Conservation (phyloP, 495 filamentous ascomycete species). For the Niebla homalea region DNA sequence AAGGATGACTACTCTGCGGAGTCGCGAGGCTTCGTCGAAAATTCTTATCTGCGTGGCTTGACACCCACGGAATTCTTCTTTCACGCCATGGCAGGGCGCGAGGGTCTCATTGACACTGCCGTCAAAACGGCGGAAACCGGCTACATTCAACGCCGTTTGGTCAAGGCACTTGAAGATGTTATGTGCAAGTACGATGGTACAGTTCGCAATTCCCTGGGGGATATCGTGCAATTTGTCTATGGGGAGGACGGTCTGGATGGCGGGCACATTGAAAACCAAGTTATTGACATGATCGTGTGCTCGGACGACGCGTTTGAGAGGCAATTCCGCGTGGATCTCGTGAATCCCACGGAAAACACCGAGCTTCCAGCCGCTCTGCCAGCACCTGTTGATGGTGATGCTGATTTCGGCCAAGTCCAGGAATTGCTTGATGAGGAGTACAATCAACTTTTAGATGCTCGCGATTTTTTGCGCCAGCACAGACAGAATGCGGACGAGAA, state of each 20-base stretch:
- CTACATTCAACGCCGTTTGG: conserved; percentile 95
- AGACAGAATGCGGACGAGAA: conserved; percentile 58
- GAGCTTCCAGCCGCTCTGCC: conserved; percentile 59
- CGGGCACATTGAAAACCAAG: conserved; percentile 78
- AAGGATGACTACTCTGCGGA: conserved; percentile 98
- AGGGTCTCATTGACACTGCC: conserved; percentile 98
- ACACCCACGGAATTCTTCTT: conserved; percentile 98
- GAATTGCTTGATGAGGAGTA: conserved; percentile 77
- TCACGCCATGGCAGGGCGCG: conserved; percentile 99
- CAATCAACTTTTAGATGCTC: conserved; percentile 61
- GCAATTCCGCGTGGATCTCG: conserved; percentile 84
- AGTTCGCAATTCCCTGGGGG: conserved; percentile 88
- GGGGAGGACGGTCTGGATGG: conserved; percentile 95
- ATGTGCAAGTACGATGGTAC: conserved; percentile 97
- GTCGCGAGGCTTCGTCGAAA: conserved; percentile 95
- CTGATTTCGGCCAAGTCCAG: conserved; percentile 67
- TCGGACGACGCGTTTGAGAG: conserved; percentile 59
- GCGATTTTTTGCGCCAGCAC: conserved; percentile 56
- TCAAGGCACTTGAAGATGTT: conserved; percentile 96
- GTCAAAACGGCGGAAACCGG: conserved; percentile 99
- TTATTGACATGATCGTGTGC: conserved; percentile 69
- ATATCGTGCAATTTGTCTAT: conserved; percentile 95
- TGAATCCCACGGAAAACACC: conserved; percentile 62
- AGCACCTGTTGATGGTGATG: conserved; percentile 72
- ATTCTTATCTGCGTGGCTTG: conserved; percentile 92